Evolutionary conservation across 2,329 filamentous ascomycete genomes (phyloP), one percentile per base, ranked within the genome.

Genomic region (Pezicula rhizophila): DNA sequence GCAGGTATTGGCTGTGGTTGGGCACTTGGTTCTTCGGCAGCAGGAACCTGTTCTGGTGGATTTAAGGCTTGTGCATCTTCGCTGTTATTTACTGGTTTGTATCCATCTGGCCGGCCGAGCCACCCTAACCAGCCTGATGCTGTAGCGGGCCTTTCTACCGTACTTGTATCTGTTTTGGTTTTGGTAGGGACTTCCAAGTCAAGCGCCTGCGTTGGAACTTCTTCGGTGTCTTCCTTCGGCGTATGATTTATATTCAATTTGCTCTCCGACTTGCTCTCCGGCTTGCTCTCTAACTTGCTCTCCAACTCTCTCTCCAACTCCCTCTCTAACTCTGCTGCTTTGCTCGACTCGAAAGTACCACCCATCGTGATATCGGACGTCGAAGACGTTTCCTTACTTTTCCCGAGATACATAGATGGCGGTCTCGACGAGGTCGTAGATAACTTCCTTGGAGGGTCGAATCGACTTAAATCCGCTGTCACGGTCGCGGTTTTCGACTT

Each of bases 121-220:
- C 79, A 82, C 28, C 75, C 72, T 14, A 81, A 63, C 79, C 79
- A 82, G 17, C 76, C 70, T 23, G 74, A 71, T 6, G 74, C 67
- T 18, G 53, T 61, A 8, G 45, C 42, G 17, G 62, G 61, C 23
- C 49, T 47, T 28, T 49, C 41, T n/a, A 53, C 12, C 5, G 20
- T 26, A 26, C 7, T 42, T 11, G 18, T 10, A 15, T 12, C 35
- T 15, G 41, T 18, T 31, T n/a, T 12, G 25, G 41, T 18, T 31
- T 4, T 12, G 25, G 11, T 15, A 8, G 20, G 20, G 12, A 8
- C 25, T 26, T 7, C 41, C 10, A 26, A 14, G 8, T 42, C 15
- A 12, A 8, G 17, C 2, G 15, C 41, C 11, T 28, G 11, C 41
- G 25, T 12, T 12, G 20, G 20, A 26, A 15, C 20, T 42, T 26